Evolutionary conservation across 352 stramenopile genomes (phyloP).

Genomic region (Globisporangium perplexum): DNA sequence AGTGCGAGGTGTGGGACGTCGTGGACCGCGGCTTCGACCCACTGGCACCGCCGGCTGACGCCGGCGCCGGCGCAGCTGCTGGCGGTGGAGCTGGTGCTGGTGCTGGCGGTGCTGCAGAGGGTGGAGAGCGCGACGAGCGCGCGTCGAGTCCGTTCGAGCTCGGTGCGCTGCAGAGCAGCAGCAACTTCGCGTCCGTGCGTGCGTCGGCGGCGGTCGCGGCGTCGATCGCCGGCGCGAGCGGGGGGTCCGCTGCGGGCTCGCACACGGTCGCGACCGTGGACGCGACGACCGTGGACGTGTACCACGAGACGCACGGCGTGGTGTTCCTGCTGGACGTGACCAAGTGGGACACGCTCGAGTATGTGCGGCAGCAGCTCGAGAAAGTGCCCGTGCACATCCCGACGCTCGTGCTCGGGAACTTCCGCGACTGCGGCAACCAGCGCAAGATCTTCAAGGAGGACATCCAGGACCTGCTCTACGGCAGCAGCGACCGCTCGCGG

Average conservation of each 20-base stretch:
- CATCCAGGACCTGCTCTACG: constrained; percentile 71
- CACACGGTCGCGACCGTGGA: constrained; percentile 74
- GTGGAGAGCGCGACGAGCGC: not conserved
- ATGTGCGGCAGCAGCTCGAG: constrained; percentile 67
- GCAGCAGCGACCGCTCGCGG: constrained; percentile 23
- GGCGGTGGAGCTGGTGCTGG: constrained; percentile 4
- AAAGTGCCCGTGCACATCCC: constrained; percentile 71
- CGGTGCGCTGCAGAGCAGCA: constrained; percentile 7
- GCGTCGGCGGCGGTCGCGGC: constrained; percentile 21
- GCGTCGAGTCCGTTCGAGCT: constrained; percentile 20
- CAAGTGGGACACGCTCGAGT: constrained; percentile 76
- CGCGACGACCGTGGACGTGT: constrained; percentile 85
- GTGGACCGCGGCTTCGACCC: constrained; percentile 71
- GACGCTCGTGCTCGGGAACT: constrained; percentile 80
- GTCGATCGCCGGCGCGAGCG: constrained; percentile 8
- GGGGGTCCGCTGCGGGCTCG: constrained; percentile 30
- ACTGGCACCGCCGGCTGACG: constrained; percentile 1
- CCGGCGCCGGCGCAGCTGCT: too few species aligned
- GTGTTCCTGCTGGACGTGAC: constrained; percentile 88
- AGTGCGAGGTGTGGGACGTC: constrained; percentile 91
- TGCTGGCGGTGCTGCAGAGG: constrained; percentile 1
- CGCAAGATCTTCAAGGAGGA: constrained; percentile 86
- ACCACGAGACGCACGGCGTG: constrained; percentile 82
- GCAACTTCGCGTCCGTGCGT: constrained; percentile 14
- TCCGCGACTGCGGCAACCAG: constrained; percentile 58